phyloP scores from a whole-genome alignment of 2,329 filamentous ascomycete species.

The Botryotinia convoluta region DNA sequence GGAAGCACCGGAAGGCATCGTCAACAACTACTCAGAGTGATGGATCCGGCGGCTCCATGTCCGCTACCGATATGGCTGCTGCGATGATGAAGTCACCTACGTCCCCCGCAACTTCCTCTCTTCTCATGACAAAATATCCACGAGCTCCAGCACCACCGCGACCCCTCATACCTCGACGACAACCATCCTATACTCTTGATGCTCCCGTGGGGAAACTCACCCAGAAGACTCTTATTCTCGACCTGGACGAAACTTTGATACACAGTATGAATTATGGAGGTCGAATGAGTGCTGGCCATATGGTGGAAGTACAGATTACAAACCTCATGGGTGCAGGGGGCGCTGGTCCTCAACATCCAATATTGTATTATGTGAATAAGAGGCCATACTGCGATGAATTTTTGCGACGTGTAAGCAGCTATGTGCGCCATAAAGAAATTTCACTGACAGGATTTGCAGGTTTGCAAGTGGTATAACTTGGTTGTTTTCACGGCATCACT shows the following conservation, averaged over 20 bases:
- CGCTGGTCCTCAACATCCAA: slow-evolving; percentile 85
- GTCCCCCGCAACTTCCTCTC: slow-evolving; percentile 63
- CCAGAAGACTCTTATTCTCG: slow-evolving; percentile 91
- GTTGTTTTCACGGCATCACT: slow-evolving; percentile 96
- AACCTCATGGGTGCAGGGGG: slow-evolving; percentile 66
- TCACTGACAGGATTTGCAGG: slow-evolving; percentile 46
- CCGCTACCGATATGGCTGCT: slow-evolving; percentile 52
- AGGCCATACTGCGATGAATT: slow-evolving; percentile 97
- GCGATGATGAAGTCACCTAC: slow-evolving; percentile 92
- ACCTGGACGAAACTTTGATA: slow-evolving; percentile 95
- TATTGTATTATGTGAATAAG: slow-evolving; percentile 98
- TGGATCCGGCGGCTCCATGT: slow-evolving; percentile 37
- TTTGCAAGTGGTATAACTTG: slow-evolving; percentile 97
- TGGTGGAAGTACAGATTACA: slow-evolving; percentile 94
- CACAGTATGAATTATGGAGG: slow-evolving; percentile 97
- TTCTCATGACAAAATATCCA: slow-evolving; percentile 81
- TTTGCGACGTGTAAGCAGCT: slow-evolving; percentile 67
- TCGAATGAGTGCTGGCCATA: slow-evolving; percentile 92
- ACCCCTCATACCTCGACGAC: slow-evolving; percentile 82
- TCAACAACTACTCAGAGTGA: slow-evolving; percentile 45
- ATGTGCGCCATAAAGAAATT: neutral
- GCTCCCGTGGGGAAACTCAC: slow-evolving; percentile 53
- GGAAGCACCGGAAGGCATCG: slow-evolving; percentile 65
- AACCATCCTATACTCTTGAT: slow-evolving; percentile 76
- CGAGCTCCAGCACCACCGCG: slow-evolving; percentile 85